Base-by-base conservation (phyloP, 768 basidiomycete genomes). In the Leccinum aurantiacum region DNA sequence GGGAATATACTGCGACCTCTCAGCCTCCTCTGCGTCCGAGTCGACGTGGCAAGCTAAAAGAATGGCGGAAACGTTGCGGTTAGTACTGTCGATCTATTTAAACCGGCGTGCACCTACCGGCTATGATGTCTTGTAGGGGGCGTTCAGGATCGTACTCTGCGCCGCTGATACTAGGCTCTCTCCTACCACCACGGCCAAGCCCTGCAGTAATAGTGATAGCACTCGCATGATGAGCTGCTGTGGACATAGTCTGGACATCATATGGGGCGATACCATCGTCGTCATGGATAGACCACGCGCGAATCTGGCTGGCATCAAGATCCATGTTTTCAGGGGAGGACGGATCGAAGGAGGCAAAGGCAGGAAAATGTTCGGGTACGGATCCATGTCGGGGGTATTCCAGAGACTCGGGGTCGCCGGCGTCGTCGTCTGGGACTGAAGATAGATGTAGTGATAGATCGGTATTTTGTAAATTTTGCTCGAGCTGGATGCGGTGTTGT, bases 111-210 rank as follows among this genome's bases (percentile, higher is more conserved):
- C 27, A 24, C 19, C 82, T 84, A 56, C 83, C 84, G 29, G 82
- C 84, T 56, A 93, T 82, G 71, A 93, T 89, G 25, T 84, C 82
- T 61, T 88, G 81, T 33, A 93, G 71, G 1, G 90, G 89, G 22
- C 92, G 79, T 35, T 94, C 91, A 4, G 92, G 91, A 70, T 94
- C 92, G 62, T 90, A 94, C 69, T 94, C 92, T 46, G 88, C 88
- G 41, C 87, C 90, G 71, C 87, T 90, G 54, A 89, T 68, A 65
- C 85, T 81, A 17, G 77, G 70, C 65, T 90, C 87, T 59, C 86
- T 76, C 51, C 80, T 77, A 19, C 71, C 73, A 47, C 63, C 61
- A 3, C 85, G 79, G 2, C 79, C 80, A 10, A 96, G 80, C 1
- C 95, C 94, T 4, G 93, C 91, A 55, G 83, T 90, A 17, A 97